phyloP scores from a whole-genome alignment of 495 filamentous ascomycete species.

The Hyaloscypha finlandica region DNA sequence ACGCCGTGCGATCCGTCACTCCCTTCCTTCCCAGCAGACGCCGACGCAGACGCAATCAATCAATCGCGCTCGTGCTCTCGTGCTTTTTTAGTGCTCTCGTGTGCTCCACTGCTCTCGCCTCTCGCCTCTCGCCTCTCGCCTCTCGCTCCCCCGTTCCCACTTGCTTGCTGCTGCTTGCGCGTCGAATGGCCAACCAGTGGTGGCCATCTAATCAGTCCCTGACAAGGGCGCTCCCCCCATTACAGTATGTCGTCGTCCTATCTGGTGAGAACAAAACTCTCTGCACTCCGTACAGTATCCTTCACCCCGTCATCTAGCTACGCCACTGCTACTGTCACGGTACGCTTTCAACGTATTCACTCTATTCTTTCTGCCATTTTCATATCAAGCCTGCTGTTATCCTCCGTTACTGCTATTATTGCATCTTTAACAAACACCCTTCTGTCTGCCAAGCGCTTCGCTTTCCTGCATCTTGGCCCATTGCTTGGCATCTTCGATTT shows the following conservation, averaged over 20 bases:
- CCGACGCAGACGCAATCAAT: background rate
- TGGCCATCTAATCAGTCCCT: background rate
- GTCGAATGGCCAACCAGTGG: background rate
- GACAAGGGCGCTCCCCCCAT: background rate
- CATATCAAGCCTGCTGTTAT: background rate
- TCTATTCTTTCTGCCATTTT: background rate
- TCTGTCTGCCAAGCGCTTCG: background rate
- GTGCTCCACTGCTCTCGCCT: background rate
- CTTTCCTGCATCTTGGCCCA: background rate
- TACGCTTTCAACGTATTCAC: background rate
- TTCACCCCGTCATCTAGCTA: background rate
- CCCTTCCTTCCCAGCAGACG: background rate
- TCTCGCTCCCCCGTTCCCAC: background rate
- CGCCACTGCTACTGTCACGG: background rate
- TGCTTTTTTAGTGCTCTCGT: no score
- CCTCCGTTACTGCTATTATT: background rate
- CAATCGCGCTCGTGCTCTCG: background rate
- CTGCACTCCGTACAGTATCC: background rate
- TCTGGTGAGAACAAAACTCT: background rate
- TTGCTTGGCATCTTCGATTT: constrained; percentile 2
- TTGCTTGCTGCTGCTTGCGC: background rate
- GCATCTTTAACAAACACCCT: background rate
- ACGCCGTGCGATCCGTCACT: background rate
- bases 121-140: background rate
- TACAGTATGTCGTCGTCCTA: background rate